phyloP scores from a whole-genome alignment of 1,284 basidiomycete species.

The Tilletia caries region DNA sequence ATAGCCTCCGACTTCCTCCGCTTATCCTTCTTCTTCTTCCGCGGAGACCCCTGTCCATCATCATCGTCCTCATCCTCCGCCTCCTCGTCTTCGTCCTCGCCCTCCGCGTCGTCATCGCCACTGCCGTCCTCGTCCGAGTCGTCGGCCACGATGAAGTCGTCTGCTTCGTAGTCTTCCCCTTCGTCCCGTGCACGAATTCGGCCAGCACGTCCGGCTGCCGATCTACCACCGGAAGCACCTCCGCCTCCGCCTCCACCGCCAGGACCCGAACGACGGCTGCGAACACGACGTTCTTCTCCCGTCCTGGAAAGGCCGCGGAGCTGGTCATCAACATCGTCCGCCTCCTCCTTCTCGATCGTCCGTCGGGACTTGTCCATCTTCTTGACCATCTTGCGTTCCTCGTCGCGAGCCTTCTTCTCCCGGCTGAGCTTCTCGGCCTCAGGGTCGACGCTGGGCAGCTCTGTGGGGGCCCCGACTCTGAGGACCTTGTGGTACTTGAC shows the following conservation, averaged over 20 bases:
- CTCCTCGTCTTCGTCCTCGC: conserved; percentile 48
- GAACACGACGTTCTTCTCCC: conserved; percentile 17
- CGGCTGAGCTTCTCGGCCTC: conserved; percentile 64
- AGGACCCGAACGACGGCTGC: conserved; percentile 9
- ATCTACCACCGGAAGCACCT: conserved; percentile 6
- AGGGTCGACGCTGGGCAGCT: conserved; percentile 70
- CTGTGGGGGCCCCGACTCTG: conserved; percentile 60
- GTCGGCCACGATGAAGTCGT: conserved; percentile 24
- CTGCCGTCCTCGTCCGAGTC: conserved; percentile 23
- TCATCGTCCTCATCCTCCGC: conserved; percentile 28
- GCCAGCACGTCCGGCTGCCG: conserved; percentile 20
- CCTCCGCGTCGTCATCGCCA: conserved; percentile 39
- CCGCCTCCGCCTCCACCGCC: conserved; percentile 24
- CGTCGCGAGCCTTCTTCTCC: conserved; percentile 29
- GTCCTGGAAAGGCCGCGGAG: background rate
- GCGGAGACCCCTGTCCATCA: conserved; percentile 5
- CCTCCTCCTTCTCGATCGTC: conserved; percentile 18
- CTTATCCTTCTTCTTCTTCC: conserved; percentile 26
- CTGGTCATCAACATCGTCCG: conserved; percentile 12
- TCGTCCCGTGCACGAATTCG: conserved; percentile 31
- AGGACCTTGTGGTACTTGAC: conserved; percentile 73
- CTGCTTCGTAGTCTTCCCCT: conserved; percentile 44
- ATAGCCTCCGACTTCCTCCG: conserved; percentile 28
- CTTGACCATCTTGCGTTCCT: conserved; percentile 27
- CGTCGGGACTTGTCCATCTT: background rate